A percentile compares a stretch with the other conserved stretches of the same genome.
phyloP scores from a whole-genome alignment of 1,139 yeast species.

The Taphrina wiesneri region DNA sequence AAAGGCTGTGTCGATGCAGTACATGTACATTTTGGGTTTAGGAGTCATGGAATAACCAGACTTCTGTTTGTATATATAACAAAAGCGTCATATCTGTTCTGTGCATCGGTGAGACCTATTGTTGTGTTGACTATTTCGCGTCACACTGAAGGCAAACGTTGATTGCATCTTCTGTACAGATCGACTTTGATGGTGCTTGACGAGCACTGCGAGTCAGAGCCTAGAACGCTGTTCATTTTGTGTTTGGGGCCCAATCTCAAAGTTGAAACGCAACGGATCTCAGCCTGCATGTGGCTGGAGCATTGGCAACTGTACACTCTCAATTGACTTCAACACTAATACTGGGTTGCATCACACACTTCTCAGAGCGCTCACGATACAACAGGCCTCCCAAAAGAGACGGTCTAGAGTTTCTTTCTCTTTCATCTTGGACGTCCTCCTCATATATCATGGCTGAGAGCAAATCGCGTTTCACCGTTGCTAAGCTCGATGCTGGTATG shows the following conservation, averaged over 20 bases:
- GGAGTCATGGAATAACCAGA: too few species aligned
- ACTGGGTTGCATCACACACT: neutral
- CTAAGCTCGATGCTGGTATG: constrained; percentile 91
- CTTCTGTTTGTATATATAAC: neutral
- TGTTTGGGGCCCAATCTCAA: too few species aligned
- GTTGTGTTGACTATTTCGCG: too few species aligned
- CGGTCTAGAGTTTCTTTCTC: neutral
- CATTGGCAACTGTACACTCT: neutral
- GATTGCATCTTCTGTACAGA: too few species aligned
- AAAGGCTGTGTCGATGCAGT: too few species aligned
- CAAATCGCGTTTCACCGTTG: constrained; percentile 63
- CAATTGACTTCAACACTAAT: neutral
- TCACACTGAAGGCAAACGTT: too few species aligned
- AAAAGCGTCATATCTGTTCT: neutral
- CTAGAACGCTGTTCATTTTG: neutral
- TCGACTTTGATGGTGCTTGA: too few species aligned
- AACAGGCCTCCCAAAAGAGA: neutral
- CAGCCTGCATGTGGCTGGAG: neutral
- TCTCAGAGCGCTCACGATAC: neutral
- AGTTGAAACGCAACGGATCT: neutral
- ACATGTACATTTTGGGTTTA: too few species aligned
- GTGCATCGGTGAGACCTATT: neutral
- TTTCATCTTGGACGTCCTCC: neutral
- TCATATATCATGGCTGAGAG: constrained; percentile 9
- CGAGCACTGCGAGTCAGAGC: neutral